phyloP scores from a whole-genome alignment of 1,284 basidiomycete genomes.

The Ganoderma lingzhi region DNA sequence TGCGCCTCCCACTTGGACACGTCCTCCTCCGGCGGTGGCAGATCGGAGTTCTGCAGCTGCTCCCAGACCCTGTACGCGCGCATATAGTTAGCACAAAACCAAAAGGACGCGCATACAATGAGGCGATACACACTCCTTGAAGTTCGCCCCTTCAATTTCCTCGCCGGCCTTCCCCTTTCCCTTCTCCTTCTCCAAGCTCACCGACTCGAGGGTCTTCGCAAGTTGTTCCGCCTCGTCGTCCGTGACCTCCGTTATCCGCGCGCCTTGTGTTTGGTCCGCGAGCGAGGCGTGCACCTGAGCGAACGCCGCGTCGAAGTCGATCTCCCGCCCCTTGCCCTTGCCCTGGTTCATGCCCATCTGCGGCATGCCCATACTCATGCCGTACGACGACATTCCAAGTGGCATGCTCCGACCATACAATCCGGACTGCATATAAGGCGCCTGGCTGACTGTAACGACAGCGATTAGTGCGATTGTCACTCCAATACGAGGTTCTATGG shows the following conservation, averaged over 20 bases:
- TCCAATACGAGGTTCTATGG: not conserved
- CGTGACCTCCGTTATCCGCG: slow-evolving; percentile 62
- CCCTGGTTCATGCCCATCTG: slow-evolving; percentile 56
- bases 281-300: slow-evolving; percentile 64
- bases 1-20: slow-evolving; percentile 90
- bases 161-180: slow-evolving; percentile 44
- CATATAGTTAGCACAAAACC: slow-evolving; percentile 13
- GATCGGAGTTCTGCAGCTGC: slow-evolving; percentile 61
- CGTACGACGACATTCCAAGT: slow-evolving; percentile 35
- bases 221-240: slow-evolving; percentile 48
- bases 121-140: slow-evolving; percentile 51
- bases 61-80: slow-evolving; percentile 61
- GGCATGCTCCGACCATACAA: slow-evolving; percentile 43
- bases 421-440: slow-evolving; percentile 46
- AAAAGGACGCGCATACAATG: not conserved
- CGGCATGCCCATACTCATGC: slow-evolving; percentile 26
- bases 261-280: slow-evolving; percentile 50
- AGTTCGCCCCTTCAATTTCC: slow-evolving; percentile 42
- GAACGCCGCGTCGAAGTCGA: slow-evolving; percentile 83
- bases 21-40: slow-evolving; percentile 67
- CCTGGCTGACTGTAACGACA: slow-evolving; percentile 28
- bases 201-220: slow-evolving; percentile 50
- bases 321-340: slow-evolving; percentile 78
- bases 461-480: not conserved
- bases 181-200: slow-evolving; percentile 42